Percentiles rank a stretch among this genome's conserved stretches.
These are phyloP conservation scores for Ceratobasidium sp. DNA, from an alignment of 1,284 basidiomycete species.

Conservation along the genomic window DNA sequence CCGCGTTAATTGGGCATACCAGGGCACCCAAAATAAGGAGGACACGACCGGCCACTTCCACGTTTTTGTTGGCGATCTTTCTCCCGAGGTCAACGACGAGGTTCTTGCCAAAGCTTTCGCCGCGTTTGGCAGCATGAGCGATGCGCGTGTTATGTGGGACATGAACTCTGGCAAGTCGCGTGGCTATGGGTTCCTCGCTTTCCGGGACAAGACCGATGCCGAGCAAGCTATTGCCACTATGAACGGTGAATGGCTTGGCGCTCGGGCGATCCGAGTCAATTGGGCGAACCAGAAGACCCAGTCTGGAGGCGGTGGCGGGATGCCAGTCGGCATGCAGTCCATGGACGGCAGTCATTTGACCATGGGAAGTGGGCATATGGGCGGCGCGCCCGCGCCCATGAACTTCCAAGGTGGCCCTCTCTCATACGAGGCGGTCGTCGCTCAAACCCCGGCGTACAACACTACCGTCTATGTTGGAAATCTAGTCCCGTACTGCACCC, in stretches of 20 bases:
- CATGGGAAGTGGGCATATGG: conserved; percentile 45
- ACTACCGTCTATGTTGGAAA: conserved; percentile 98
- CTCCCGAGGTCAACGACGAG: conserved; percentile 98
- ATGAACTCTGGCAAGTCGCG: conserved; percentile 99
- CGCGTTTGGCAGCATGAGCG: conserved; percentile 93
- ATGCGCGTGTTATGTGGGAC: conserved; percentile 99
- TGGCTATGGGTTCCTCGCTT: conserved; percentile 92
- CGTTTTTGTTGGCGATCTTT: conserved; percentile 98
- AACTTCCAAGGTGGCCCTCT: conserved; percentile 87
- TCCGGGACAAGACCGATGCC: conserved; percentile 96
- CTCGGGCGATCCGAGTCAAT: conserved; percentile 97
- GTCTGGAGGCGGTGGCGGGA: conserved; percentile 56
- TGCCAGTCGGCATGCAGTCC: conserved; percentile 47
- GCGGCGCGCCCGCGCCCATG: conserved; percentile 77
- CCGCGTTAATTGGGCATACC: conserved; percentile 98
- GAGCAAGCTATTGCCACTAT: conserved; percentile 98
- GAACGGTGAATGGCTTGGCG: conserved; percentile 99
- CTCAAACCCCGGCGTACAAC: conserved; percentile 91
- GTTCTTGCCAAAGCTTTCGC: conserved; percentile 95
- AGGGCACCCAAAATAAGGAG: conserved; percentile 95
- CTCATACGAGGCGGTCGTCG: conserved; percentile 87
- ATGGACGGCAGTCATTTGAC: conserved; percentile 37
- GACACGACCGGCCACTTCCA: conserved; percentile 96
- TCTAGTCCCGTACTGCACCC: conserved; percentile 93
- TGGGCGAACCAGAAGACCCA: conserved; percentile 99